A percentile compares a stretch with the other conserved stretches of the same genome.
Conservation (phyloP, 1,284 basidiomycete genomes). For the Ganoderma lingzhi region DNA sequence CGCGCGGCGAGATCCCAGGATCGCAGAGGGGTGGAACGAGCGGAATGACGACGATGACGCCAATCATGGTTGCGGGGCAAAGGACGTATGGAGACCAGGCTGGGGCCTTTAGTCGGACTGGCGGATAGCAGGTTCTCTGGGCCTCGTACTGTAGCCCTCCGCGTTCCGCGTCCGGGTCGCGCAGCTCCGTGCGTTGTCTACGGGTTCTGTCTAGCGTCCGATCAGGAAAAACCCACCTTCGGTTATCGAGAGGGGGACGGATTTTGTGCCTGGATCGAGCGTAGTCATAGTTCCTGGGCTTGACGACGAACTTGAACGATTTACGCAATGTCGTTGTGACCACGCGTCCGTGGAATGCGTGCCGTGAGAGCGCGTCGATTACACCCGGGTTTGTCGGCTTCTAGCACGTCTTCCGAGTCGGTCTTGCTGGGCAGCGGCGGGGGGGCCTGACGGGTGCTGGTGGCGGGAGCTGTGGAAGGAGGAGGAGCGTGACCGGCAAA, state of each 20-base stretch:
- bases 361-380: slow-evolving; percentile 4
- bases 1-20: neutral
- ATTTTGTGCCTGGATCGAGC: slow-evolving; percentile 43
- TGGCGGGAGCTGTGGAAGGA: neutral
- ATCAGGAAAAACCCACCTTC: slow-evolving; percentile 44
- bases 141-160: neutral
- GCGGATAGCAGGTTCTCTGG: neutral
- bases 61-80: slow-evolving; percentile 7
- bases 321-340: slow-evolving; percentile 5
- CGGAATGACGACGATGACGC: slow-evolving; percentile 4
- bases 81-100: slow-evolving; percentile 1
- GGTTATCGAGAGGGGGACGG: slow-evolving; percentile 49
- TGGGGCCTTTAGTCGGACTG: slow-evolving; percentile 15
- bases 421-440: neutral
- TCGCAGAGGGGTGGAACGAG: neutral
- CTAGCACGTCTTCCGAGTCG: neutral
- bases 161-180: neutral
- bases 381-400: neutral
- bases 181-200: neutral
- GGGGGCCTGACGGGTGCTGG: neutral
- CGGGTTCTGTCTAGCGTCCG: neutral
- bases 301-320: neutral
- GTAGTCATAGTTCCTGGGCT: slow-evolving; percentile 37
- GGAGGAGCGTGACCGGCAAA: neutral
- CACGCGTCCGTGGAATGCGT: neutral